Evolutionary conservation across 2,329 filamentous ascomycete species (phyloP), one percentile per base, ranked within the genome.

Genomic region (Fusarium hainanense): DNA sequence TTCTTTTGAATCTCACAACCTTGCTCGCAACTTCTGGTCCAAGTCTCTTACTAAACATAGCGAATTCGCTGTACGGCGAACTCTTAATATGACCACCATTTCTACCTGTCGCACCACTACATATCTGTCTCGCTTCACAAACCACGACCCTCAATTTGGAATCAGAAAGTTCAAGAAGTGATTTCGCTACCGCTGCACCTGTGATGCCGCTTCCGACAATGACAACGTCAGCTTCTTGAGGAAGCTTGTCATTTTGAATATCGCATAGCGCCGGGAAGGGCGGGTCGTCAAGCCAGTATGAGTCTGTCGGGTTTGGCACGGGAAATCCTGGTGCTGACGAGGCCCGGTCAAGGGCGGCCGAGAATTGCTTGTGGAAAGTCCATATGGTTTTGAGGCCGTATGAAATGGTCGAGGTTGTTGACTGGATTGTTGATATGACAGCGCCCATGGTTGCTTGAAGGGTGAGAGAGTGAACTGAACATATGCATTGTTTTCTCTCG

Each of bases 141-240:
- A 87, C 81, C 3, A 84, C 79, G 7, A 87, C 75, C 14, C 49
- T 37, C 14, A 68, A 50, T 20, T 55, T 25, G 4, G 37, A 30
- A 28, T 48, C 41, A 2, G 74, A 73, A 0, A 79, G 54, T 20
- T 78, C 77, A 1, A 78, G 69, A 5, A 78, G 59, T 1, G 75
- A 71, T 57, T 70, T 78, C 3, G 71, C 73, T 2, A 76, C 68
- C 1, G 76, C 70, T 7, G 79, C 81, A 12, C 81, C 85, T 3
- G 85, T 84, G 62, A 88, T 87, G 3, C 87, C 87, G 37, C 85
- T 87, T 23, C 87, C 85, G 66, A 88, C 83, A 42, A 88, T 81
- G 20, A 85, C 81, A 4, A 87, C 75, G 59, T 88, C 86, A 8
- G 81, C 82, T 9, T 77, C 72, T 3, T 70, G 46, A 0, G 83